Evolutionary conservation across 2,329 filamentous ascomycete genomes (phyloP).

Genomic region (Claviceps humidiphila): DNA sequence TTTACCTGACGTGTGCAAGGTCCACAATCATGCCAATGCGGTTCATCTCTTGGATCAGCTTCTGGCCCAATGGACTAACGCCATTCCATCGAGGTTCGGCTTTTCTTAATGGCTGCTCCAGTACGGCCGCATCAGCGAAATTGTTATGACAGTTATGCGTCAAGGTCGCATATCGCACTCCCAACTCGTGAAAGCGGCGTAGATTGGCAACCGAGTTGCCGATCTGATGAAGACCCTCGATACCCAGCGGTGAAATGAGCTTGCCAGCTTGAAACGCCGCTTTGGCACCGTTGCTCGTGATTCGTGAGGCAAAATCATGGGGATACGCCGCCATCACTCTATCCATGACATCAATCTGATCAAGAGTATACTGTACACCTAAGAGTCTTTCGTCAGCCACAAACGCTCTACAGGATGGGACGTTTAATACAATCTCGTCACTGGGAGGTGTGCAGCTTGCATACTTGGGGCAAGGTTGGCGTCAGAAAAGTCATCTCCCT

Average conservation of each 20-base stretch:
- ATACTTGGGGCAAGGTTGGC: slow-evolving; percentile 54
- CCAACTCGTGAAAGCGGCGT: slow-evolving; percentile 61
- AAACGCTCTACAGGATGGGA: neutral
- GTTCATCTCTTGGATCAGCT: slow-evolving; percentile 80
- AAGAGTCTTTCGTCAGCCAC: neutral
- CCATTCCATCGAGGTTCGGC: slow-evolving; percentile 49
- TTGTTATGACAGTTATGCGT: slow-evolving; percentile 54
- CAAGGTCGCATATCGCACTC: slow-evolving; percentile 76
- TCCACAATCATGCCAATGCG: slow-evolving; percentile 53
- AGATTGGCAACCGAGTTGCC: slow-evolving; percentile 70
- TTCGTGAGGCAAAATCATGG: slow-evolving; percentile 34
- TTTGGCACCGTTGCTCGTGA: slow-evolving; percentile 46
- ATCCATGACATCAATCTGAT: slow-evolving; percentile 58
- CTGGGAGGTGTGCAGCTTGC: neutral
- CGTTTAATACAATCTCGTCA: neutral
- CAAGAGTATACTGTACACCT: slow-evolving; percentile 54
- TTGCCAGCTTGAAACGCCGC: slow-evolving; percentile 42
- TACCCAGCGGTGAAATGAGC: slow-evolving; percentile 57
- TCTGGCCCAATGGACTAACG: slow-evolving; percentile 55
- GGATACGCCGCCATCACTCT: slow-evolving; percentile 53
- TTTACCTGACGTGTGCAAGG: slow-evolving; percentile 42
- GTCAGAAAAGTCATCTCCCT: slow-evolving; percentile 61
- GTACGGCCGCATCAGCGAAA: neutral
- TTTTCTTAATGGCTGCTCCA: slow-evolving; percentile 30
- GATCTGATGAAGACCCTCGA: slow-evolving; percentile 88